phyloP scores from a whole-genome alignment of 1,284 basidiomycete species.

The Rhodotorula sp. region DNA sequence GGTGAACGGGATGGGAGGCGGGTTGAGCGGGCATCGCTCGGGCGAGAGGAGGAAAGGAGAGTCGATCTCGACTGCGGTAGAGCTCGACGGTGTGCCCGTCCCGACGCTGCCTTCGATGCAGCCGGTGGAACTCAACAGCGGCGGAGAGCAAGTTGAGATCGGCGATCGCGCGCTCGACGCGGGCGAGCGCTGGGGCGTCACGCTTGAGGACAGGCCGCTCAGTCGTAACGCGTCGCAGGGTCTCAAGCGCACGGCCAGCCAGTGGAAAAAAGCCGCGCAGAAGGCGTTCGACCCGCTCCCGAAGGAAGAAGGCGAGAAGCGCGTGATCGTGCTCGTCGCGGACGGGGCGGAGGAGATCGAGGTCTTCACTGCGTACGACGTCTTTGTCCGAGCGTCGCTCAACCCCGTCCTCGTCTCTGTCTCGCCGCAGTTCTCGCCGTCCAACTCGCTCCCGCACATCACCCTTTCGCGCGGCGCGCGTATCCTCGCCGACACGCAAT shows the following conservation, averaged over 20 bases:
- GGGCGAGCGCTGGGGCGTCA: conserved; percentile 31
- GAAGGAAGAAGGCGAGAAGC: conserved; percentile 34
- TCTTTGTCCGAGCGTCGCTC: conserved; percentile 70
- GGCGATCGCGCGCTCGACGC: conserved; percentile 20
- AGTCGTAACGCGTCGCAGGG: conserved; percentile 13
- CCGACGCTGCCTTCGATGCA: background rate
- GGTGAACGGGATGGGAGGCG: background rate
- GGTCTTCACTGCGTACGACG: conserved; percentile 69
- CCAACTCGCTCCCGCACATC: conserved; percentile 48
- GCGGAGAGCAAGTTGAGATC: conserved; percentile 7
- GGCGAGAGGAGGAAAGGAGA: background rate
- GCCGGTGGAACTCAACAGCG: background rate
- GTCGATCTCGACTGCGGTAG: background rate
- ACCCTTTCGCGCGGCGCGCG: conserved; percentile 71
- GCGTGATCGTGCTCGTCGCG: conserved; percentile 73
- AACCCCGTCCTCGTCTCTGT: conserved; percentile 39
- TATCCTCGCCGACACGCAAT: conserved; percentile 63
- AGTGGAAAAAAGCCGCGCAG: conserved; percentile 17
- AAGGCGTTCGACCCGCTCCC: conserved; percentile 32
- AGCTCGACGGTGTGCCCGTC: background rate
- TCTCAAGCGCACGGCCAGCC: conserved; percentile 32
- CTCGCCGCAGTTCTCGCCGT: conserved; percentile 37
- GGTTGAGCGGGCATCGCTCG: background rate
- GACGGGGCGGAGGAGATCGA: conserved; percentile 89
- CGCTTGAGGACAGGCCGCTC: conserved; percentile 37